Evolutionary conservation across 2,329 filamentous ascomycete species (phyloP).

Genomic region (Eutypella sp.): DNA sequence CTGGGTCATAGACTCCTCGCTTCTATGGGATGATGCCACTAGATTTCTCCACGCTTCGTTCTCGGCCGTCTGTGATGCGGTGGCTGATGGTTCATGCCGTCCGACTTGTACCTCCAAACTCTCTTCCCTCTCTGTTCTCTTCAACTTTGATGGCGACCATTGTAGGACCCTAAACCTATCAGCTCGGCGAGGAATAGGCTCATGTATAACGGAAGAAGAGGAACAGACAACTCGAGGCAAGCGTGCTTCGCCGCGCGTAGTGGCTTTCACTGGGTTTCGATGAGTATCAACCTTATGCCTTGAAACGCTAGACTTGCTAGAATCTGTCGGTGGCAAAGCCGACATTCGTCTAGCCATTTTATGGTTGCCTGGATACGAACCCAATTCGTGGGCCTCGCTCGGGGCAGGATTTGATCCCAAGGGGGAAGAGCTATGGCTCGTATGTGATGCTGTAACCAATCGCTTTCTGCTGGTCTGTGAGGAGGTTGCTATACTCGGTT

Average conservation of each 20-base stretch:
- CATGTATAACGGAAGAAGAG: conserved; percentile 19
- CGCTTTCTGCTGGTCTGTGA: conserved; percentile 13
- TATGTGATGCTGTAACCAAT: conserved; percentile 9
- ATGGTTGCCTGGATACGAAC: not conserved
- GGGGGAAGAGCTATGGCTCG: conserved; percentile 3
- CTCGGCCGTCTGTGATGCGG: conserved; percentile 16
- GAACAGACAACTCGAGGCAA: conserved; percentile 13
- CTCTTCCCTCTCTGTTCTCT: conserved; percentile 13
- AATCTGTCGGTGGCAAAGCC: not conserved
- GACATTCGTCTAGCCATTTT: not conserved
- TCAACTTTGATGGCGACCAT: conserved; percentile 20
- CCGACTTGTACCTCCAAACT: conserved; percentile 24
- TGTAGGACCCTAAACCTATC: conserved; percentile 14
- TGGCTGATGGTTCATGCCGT: conserved; percentile 10
- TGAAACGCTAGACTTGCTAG: not conserved
- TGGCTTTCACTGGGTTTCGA: not conserved
- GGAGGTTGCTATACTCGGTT: conserved; percentile 12
- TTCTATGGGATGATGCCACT: conserved; percentile 7
- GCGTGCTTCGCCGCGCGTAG: not conserved
- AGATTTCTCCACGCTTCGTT: conserved; percentile 18
- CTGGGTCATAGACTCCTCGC: not conserved
- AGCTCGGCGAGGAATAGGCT: conserved; percentile 20
- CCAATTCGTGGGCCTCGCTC: conserved; percentile 9
- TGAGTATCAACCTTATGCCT: not conserved
- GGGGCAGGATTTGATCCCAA: conserved; percentile 9